These are phyloP conservation scores for Saccharomycopsis sp. DNA, from an alignment of 805 yeast species.

Conservation along the genomic window DNA sequence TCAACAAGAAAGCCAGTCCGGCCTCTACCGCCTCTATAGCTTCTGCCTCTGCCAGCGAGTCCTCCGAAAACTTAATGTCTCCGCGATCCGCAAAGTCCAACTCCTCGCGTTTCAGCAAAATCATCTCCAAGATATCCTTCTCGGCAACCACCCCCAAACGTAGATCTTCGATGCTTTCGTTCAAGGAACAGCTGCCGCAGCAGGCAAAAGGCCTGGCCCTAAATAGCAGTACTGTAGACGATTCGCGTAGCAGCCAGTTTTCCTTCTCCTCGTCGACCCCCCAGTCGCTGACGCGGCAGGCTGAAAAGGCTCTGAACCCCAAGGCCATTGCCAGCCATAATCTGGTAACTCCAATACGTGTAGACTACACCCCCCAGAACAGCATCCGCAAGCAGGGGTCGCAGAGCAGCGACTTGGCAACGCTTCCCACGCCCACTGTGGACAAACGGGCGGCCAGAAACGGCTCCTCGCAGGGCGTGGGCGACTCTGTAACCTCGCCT, in stretches of 20 bases:
- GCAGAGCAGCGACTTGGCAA: not conserved
- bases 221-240: not conserved
- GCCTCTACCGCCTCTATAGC: too few species aligned
- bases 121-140: conserved; percentile 15
- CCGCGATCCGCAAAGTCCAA: conserved; percentile 3
- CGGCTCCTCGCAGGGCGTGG: not conserved
- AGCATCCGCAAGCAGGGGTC: not conserved
- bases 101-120: conserved; percentile 11
- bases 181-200: not conserved
- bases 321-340: not conserved
- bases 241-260: not conserved
- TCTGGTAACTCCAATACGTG: not conserved
- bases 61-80: too few species aligned
- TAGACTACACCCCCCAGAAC: not conserved
- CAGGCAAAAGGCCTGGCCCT: not conserved
- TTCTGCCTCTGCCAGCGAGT: too few species aligned
- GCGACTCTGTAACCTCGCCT: not conserved
- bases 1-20: conserved; percentile 4
- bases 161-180: conserved; percentile 1
- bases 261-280: not conserved
- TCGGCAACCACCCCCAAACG: conserved; percentile 10
- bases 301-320: too few species aligned
- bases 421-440: not conserved
- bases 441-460: not conserved
- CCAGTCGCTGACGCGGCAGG: not conserved